Base-by-base conservation (phyloP, 768 basidiomycete genomes). In the Daedaleopsis nitida region DNA sequence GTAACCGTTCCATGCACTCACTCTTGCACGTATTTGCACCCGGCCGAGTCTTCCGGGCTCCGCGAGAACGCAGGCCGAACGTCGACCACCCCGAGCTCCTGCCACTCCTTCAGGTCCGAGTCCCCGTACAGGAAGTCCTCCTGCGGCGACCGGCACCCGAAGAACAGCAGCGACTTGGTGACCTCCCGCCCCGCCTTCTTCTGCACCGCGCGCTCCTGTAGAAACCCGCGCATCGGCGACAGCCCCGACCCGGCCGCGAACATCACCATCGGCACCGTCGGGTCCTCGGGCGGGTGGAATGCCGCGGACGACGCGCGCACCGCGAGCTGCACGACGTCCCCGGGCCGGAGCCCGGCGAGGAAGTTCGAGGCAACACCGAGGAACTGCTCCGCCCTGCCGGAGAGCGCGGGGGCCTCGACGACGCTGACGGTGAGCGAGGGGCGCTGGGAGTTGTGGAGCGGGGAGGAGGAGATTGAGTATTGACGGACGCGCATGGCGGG, bases 401-500 rank as follows among this genome's bases (percentile, higher is more conserved):
- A 74, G 34, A 76, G 56, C 24, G 78, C 63, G 0, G 78, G 76
- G 7, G 73, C 72, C 47, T 77, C 73, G 38, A 83, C 65, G 17
- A 81, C 77, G 68, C 77, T 78, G 59, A 81, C 63, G 27, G 81
- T 81, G 35, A 83, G 73, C n/a, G 78, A 76, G 34, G 77, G 76
- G 47, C 72, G 75, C 37, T 69, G 65, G 8, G 81, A 72, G 59
- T 79, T 74, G 74, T 77, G 76, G 9, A 83, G 71, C 4, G 80
- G 80, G 1, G 80, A 81, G 1, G 79, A 80, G 0, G 81, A 81
- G 63, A 82, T 82, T 3, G 80, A 81, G 70, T 83, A 81, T 68
- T 82, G 80, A 23, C 81, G 72, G 53, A 80, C 72, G 39, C 80
- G 78, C 77, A 82, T 81, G 3, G 80, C 66, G 10, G 80, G 81